phyloP scores from a whole-genome alignment of 2,329 filamentous ascomycete species.

The Penicillium crustosum region DNA sequence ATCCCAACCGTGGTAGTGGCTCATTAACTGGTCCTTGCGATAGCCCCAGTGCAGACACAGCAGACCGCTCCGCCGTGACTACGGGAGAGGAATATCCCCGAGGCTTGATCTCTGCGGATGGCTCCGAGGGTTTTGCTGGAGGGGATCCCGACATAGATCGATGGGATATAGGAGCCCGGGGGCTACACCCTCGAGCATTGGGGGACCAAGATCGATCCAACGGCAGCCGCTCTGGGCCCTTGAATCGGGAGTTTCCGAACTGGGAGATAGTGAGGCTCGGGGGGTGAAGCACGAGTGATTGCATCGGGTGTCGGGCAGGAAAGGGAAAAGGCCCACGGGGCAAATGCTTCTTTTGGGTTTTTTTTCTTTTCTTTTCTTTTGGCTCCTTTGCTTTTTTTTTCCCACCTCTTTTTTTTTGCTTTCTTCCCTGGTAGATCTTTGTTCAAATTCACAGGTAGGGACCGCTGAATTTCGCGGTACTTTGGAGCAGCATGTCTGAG shows the following conservation, averaged over 20 bases:
- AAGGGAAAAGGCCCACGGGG: conserved; percentile 17
- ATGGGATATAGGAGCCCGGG: conserved; percentile 40
- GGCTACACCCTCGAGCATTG: conserved; percentile 42
- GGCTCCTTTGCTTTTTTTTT: not conserved
- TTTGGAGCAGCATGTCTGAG: conserved; percentile 34
- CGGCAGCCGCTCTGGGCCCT: conserved; percentile 36
- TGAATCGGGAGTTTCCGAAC: conserved; percentile 39
- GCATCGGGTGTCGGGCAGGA: conserved; percentile 35
- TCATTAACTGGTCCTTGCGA: conserved; percentile 22
- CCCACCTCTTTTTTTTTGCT: not conserved
- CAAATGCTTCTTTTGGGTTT: conserved; percentile 5
- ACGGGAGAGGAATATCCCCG: conserved; percentile 26
- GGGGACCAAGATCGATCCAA: conserved; percentile 36
- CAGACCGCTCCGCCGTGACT: conserved; percentile 18
- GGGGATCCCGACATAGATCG: conserved; percentile 48
- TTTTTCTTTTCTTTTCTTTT: not conserved
- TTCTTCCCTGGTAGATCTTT: conserved; percentile 4
- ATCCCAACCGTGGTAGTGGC: conserved; percentile 19
- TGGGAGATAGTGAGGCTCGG: conserved; percentile 38
- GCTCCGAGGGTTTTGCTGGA: conserved; percentile 39
- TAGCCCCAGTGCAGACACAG: conserved; percentile 14
- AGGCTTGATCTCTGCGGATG: conserved; percentile 36
- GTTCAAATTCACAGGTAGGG: conserved; percentile 25
- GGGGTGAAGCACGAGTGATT: conserved; percentile 44
- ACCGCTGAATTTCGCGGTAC: conserved; percentile 22